phyloP scores from a whole-genome alignment of 768 basidiomycete genomes.

The Cyclocybe aegerita region DNA sequence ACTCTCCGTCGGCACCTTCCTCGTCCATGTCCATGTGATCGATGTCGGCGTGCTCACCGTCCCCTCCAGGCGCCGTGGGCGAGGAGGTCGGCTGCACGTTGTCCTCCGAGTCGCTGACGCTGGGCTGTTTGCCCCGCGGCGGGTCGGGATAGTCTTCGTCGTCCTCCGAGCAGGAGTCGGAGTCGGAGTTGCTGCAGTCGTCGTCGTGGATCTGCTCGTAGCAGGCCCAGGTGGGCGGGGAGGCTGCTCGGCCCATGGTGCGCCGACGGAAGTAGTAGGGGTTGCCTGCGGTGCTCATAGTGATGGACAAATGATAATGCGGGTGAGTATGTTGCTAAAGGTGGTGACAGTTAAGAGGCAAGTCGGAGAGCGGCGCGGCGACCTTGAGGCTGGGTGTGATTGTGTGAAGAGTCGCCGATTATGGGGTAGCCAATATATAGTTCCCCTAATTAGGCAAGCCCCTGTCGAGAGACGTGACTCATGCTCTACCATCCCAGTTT shows the following conservation, averaged over 20 bases:
- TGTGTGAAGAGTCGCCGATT: no score
- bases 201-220: conserved; percentile 85
- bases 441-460: no score
- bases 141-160: conserved; percentile 56
- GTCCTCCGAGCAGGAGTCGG: conserved; percentile 74
- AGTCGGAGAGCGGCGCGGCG: not conserved
- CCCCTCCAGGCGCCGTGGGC: conserved; percentile 11
- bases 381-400: not conserved
- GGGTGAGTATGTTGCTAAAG: not conserved
- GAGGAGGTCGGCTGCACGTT: conserved; percentile 30
- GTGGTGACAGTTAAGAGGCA: conserved; percentile 1
- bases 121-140: conserved; percentile 11
- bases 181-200: conserved; percentile 58
- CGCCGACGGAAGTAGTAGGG: conserved; percentile 65
- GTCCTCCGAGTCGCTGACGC: conserved; percentile 32
- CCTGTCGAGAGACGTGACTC: no score
- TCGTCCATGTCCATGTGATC: conserved; percentile 62
- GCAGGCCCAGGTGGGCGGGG: conserved; percentile 86
- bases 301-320: conserved; percentile 2
- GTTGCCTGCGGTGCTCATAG: conserved; percentile 40
- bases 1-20: conserved; percentile 35
- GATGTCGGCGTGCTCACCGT: conserved; percentile 27
- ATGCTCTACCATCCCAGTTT: no score
- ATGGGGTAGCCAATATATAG: no score
- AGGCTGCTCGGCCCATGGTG: conserved; percentile 75